A percentile compares a stretch with the other conserved stretches of the same genome.
Conservation (phyloP, 192 early-diverging fungal species). For the Fimicolochytrium jonesii region DNA sequence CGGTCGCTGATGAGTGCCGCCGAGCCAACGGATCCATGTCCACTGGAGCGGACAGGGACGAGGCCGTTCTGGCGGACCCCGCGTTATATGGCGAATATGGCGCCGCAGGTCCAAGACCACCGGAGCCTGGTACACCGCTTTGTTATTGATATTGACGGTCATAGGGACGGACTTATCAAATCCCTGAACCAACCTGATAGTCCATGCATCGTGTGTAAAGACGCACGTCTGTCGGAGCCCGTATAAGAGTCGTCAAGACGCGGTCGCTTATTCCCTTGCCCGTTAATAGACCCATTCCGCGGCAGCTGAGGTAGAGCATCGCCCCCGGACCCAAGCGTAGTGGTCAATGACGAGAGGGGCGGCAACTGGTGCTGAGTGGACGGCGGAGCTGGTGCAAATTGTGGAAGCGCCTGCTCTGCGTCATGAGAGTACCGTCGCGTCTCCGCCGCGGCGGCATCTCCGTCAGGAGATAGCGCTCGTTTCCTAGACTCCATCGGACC, state of each 20-base stretch:
- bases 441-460: background rate
- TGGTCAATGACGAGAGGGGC: conserved; percentile 16
- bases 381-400: conserved; percentile 10
- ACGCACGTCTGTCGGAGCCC: background rate
- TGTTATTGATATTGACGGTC: background rate
- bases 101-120: background rate
- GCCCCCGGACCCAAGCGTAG: background rate
- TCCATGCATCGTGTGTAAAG: conserved; percentile 15
- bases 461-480: background rate
- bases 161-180: too few species aligned
- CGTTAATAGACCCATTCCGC: background rate
- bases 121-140: background rate
- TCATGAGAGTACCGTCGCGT: background rate
- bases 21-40: too few species aligned
- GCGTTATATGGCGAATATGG: background rate
- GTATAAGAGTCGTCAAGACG: conserved; percentile 9
- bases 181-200: conserved; percentile 15
- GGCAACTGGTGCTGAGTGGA: conserved; percentile 18
- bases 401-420: conserved; percentile 1
- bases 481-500: too few species aligned
- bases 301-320: conserved; percentile 3
- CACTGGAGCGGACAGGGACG: too few species aligned
- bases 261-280: conserved; percentile 3
- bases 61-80: background rate
- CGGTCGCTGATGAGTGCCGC: too few species aligned